Percentiles rank a stretch among this genome's conserved stretches.
phyloP scores from a whole-genome alignment of 208 protist species.

The Leishmania braziliensis region DNA sequence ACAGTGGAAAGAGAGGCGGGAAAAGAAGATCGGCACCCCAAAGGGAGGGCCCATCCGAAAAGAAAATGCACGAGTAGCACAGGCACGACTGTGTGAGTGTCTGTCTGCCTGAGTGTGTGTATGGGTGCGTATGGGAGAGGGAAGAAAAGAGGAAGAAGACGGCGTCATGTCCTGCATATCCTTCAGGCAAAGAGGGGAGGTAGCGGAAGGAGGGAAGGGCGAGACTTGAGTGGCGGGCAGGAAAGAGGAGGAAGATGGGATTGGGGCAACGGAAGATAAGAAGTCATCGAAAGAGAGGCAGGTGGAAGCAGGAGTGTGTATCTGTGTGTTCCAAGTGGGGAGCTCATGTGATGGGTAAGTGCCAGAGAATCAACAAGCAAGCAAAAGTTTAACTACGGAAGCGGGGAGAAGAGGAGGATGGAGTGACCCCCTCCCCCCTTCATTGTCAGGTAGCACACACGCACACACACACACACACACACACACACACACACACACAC shows the following conservation, averaged over 20 bases:
- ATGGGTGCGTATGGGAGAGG: neutral
- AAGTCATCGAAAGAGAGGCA: neutral
- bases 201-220: neutral
- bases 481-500: neutral
- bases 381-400: neutral
- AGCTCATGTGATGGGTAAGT: too few relatives aligned
- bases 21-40: neutral
- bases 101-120: neutral
- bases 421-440: neutral
- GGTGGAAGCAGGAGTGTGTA: neutral
- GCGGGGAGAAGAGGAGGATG: neutral
- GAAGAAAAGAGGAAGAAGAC: neutral
- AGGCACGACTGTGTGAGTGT: neutral
- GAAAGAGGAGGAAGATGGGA: neutral
- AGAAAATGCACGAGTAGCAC: neutral
- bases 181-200: neutral
- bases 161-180: neutral
- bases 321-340: neutral
- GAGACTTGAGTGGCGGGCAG: neutral
- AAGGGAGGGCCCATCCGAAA: neutral
- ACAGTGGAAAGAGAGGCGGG: too few relatives aligned
- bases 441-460: neutral
- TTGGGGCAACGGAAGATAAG: neutral
- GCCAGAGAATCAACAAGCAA: neutral
- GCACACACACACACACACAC: neutral